These are phyloP conservation scores for Penicillium chermesinum DNA, from an alignment of 495 filamentous ascomycete species.

Conservation along the genomic window DNA sequence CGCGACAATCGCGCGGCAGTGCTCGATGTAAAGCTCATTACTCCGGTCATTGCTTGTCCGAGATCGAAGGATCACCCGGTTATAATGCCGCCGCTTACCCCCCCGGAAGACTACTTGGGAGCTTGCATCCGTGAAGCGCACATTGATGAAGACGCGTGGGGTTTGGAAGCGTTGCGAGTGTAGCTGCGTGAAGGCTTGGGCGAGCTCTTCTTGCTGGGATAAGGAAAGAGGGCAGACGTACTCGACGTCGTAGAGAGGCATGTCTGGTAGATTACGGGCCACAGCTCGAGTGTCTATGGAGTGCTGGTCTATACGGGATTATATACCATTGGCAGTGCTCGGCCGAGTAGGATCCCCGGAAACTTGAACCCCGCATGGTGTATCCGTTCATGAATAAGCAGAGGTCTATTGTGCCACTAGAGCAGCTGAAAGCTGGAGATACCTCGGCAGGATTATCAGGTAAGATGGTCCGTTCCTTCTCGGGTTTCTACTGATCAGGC, in stretches of 20 bases:
- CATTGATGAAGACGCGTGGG: slow-evolving; percentile 31
- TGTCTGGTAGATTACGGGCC: no score
- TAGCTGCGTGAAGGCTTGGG: slow-evolving; percentile 22
- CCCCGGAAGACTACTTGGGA: slow-evolving; percentile 18
- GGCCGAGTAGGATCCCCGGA: not conserved
- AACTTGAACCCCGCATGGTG: not conserved
- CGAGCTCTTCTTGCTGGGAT: slow-evolving; percentile 23
- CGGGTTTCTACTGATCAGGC: no score
- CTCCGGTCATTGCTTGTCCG: slow-evolving; percentile 18
- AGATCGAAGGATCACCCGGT: slow-evolving; percentile 22
- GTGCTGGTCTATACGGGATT: not conserved
- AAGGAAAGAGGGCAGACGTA: slow-evolving; percentile 21
- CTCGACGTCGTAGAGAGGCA: slow-evolving; percentile 36
- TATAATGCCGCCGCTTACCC: slow-evolving; percentile 15
- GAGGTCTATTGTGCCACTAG: no score
- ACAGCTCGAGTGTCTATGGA: no score
- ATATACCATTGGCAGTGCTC: not conserved
- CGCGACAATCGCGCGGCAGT: slow-evolving; percentile 9
- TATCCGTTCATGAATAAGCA: no score
- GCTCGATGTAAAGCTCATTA: slow-evolving; percentile 11
- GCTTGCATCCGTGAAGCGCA: slow-evolving; percentile 20
- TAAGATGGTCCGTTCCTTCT: no score
- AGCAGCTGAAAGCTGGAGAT: not conserved
- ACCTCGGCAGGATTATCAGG: not conserved
- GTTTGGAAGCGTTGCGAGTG: slow-evolving; percentile 30